Percentiles rank a stretch among this genome's conserved stretches.
These are phyloP conservation scores for Cadophora gregata DNA, from an alignment of 2,329 filamentous ascomycete genomes.

Conservation along the genomic window DNA sequence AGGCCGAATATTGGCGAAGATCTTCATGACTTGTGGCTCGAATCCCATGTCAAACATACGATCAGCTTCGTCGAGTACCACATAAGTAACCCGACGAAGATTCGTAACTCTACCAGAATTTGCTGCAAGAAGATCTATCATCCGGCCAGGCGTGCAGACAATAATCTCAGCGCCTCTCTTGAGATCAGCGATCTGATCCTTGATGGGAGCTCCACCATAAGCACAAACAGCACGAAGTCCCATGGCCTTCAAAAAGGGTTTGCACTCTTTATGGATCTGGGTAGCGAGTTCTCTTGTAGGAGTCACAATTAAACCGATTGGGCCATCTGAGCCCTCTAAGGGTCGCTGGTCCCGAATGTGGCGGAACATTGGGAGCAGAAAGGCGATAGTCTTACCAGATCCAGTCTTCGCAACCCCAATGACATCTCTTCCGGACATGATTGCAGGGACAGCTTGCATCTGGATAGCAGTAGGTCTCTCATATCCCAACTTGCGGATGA, in stretches of 20 bases:
- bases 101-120: constrained; percentile 96
- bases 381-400: constrained; percentile 96
- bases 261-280: constrained; percentile 94
- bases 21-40: constrained; percentile 97
- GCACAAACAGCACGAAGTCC: constrained; percentile 87
- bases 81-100: constrained; percentile 85
- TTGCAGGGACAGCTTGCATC: constrained; percentile 89
- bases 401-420: constrained; percentile 97
- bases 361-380: constrained; percentile 94
- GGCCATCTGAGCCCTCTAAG: constrained; percentile 83
- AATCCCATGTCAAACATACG: constrained; percentile 99
- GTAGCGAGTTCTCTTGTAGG: constrained; percentile 92
- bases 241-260: constrained; percentile 88
- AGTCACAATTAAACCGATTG: constrained; percentile 87
- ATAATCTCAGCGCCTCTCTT: constrained; percentile 96
- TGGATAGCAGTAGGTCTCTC: constrained; percentile 93
- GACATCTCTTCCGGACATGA: constrained; percentile 95
- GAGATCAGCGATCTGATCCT: constrained; percentile 95
- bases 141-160: constrained; percentile 91
- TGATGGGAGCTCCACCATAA: constrained; percentile 94
- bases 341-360: constrained; percentile 94
- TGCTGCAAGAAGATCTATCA: constrained; percentile 93
- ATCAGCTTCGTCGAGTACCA: constrained; percentile 96
- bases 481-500: constrained; percentile 81
- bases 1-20: constrained; percentile 88